Conservation (phyloP, 1,284 basidiomycete genomes). For the Tilletia indica region DNA sequence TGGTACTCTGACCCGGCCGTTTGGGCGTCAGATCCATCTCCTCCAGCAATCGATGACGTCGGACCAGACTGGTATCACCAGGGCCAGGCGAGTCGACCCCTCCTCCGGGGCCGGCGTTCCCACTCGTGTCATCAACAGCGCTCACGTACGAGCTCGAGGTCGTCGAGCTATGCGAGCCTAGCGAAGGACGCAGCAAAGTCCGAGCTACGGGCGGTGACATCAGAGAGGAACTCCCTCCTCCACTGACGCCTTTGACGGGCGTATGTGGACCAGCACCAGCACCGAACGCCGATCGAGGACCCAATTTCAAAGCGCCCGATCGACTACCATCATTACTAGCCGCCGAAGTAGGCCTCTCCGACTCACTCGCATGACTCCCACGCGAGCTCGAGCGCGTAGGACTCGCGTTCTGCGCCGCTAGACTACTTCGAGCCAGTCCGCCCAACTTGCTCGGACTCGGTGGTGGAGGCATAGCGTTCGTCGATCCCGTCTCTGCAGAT, state of each 20-base stretch:
- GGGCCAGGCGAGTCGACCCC: not conserved
- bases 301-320: not conserved
- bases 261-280: not conserved
- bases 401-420: not conserved
- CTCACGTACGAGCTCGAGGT: not conserved
- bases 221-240: not conserved
- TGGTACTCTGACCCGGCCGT: conserved; percentile 18
- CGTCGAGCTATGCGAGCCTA: not conserved
- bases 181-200: not conserved
- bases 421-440: conserved; percentile 21
- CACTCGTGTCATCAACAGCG: not conserved
- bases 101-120: not conserved
- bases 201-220: not conserved
- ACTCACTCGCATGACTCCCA: not conserved
- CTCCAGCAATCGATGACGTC: conserved; percentile 56
- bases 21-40: conserved; percentile 40
- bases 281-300: not conserved
- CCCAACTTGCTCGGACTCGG: conserved; percentile 34
- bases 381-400: not conserved
- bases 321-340: not conserved
- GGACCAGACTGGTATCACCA: conserved; percentile 55
- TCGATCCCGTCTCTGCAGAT: conserved; percentile 18
- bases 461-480: conserved; percentile 34
- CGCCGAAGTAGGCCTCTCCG: not conserved
- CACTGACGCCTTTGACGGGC: not conserved